A percentile compares a stretch with the other conserved stretches of the same genome.
phyloP scores from a whole-genome alignment of 192 early-diverging fungal genomes.

The Umbelopsis sp. region DNA sequence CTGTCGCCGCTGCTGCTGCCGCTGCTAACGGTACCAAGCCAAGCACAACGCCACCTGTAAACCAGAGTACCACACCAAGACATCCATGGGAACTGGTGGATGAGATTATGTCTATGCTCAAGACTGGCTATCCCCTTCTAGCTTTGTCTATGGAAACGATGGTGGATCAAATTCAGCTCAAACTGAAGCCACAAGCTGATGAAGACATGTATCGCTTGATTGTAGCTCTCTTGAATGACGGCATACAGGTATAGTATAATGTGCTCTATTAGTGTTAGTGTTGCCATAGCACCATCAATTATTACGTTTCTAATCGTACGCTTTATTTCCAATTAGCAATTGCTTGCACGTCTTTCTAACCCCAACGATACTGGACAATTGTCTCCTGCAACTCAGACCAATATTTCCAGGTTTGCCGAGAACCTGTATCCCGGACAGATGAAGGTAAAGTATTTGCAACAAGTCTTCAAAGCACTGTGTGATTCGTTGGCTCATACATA shows the following conservation, averaged over 20 bases:
- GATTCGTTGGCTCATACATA: no score
- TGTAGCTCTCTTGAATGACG: slow-evolving; percentile 89
- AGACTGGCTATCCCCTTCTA: slow-evolving; percentile 92
- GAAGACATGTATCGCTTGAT: slow-evolving; percentile 98
- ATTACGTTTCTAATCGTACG: neutral
- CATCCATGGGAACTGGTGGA: slow-evolving; percentile 91
- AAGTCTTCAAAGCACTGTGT: neutral
- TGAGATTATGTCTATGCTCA: slow-evolving; percentile 92
- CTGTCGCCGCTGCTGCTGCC: slow-evolving; percentile 6
- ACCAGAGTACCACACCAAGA: slow-evolving; percentile 33
- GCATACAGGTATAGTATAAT: slow-evolving; percentile 65
- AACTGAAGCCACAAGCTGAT: slow-evolving; percentile 91
- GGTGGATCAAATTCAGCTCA: slow-evolving; percentile 95
- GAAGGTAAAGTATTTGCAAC: slow-evolving; percentile 46
- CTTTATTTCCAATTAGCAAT: slow-evolving; percentile 51
- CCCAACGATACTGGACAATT: slow-evolving; percentile 65
- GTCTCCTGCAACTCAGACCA: slow-evolving; percentile 70
- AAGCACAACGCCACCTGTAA: slow-evolving; percentile 25
- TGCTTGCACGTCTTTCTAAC: slow-evolving; percentile 59
- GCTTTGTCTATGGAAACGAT: slow-evolving; percentile 97
- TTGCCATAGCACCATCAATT: no score
- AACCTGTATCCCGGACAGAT: slow-evolving; percentile 78
- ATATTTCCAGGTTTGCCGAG: slow-evolving; percentile 88
- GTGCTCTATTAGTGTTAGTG: neutral
- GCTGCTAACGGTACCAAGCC: slow-evolving; percentile 20